phyloP scores from a whole-genome alignment of 2,329 filamentous ascomycete species.

The Thyridium curvatum region DNA sequence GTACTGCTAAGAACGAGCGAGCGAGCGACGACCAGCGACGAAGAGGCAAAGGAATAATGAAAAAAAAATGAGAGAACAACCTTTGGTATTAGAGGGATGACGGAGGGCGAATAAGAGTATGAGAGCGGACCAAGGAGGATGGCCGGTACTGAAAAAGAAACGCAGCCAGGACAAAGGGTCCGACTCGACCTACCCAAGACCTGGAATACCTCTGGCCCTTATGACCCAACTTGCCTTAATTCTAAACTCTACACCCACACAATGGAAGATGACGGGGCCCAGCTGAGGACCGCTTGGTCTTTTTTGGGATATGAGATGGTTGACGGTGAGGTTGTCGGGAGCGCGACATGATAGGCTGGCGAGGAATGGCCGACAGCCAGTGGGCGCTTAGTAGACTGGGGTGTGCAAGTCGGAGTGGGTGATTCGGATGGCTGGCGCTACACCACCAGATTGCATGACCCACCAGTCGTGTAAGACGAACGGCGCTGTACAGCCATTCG shows the following conservation, averaged over 20 bases:
- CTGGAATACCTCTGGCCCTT: conserved; percentile 1
- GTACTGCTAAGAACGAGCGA: conserved; percentile 2
- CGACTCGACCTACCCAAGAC: neutral
- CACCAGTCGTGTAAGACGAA: conserved; percentile 35
- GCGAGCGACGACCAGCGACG: conserved; percentile 3
- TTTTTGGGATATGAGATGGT: conserved; percentile 4
- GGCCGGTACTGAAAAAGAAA: conserved; percentile 1
- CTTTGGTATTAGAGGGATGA: no score
- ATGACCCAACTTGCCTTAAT: conserved; percentile 1
- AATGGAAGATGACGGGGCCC: conserved; percentile 1
- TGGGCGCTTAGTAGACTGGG: conserved; percentile 41
- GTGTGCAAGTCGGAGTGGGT: conserved; percentile 16
- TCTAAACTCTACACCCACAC: conserved; percentile 1
- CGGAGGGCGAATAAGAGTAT: neutral
- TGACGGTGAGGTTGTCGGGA: conserved; percentile 15
- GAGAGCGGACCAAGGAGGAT: neutral
- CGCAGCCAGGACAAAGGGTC: conserved; percentile 5
- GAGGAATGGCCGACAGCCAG: conserved; percentile 29
- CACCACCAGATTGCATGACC: conserved; percentile 29
- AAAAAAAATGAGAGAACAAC: conserved; percentile 1
- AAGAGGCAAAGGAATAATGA: conserved; percentile 1
- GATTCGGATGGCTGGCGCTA: conserved; percentile 37
- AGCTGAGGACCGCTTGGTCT: conserved; percentile 3
- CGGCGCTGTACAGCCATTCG: conserved; percentile 33
- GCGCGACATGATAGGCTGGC: conserved; percentile 35